A percentile compares a stretch with the other conserved stretches of the same genome.
Evolutionary conservation across 179 eudicot genomes (phyloP).

Genomic region (Beta lomatogona): DNA sequence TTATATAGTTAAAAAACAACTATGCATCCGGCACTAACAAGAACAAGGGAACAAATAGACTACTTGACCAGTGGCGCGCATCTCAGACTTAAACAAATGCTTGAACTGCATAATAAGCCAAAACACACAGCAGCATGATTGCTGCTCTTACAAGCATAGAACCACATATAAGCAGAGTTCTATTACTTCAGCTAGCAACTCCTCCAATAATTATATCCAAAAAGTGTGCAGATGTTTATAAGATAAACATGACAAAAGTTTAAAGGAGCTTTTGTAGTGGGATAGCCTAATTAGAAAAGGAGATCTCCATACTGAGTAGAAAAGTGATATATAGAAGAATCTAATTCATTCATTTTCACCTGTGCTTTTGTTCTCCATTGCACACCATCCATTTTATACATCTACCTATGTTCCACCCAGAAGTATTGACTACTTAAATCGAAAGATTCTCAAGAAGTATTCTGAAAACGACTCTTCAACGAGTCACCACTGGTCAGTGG

Average conservation of each 20-base stretch:
- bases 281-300: slow-evolving; percentile 31
- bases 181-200: neutral
- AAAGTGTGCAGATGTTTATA: slow-evolving; percentile 20
- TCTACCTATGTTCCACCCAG: slow-evolving; percentile 20
- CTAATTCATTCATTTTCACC: slow-evolving; percentile 31
- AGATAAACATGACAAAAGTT: slow-evolving; percentile 25
- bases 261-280: slow-evolving; percentile 32
- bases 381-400: slow-evolving; percentile 34
- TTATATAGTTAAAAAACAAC: neutral
- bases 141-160: slow-evolving; percentile 10
- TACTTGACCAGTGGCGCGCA: slow-evolving; percentile 11
- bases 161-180: slow-evolving; percentile 1
- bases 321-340: slow-evolving; percentile 29
- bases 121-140: slow-evolving; percentile 15
- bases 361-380: slow-evolving; percentile 32
- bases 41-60: slow-evolving; percentile 22
- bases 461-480: neutral
- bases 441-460: neutral
- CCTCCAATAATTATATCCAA: neutral
- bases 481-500: neutral
- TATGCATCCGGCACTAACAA: slow-evolving; percentile 17
- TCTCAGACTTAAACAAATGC: slow-evolving; percentile 13
- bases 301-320: slow-evolving; percentile 30
- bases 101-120: slow-evolving; percentile 9
- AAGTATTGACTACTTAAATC: slow-evolving; percentile 12